Base-by-base conservation (phyloP, 345 rosid genomes). In the Pistacia integerrima region DNA sequence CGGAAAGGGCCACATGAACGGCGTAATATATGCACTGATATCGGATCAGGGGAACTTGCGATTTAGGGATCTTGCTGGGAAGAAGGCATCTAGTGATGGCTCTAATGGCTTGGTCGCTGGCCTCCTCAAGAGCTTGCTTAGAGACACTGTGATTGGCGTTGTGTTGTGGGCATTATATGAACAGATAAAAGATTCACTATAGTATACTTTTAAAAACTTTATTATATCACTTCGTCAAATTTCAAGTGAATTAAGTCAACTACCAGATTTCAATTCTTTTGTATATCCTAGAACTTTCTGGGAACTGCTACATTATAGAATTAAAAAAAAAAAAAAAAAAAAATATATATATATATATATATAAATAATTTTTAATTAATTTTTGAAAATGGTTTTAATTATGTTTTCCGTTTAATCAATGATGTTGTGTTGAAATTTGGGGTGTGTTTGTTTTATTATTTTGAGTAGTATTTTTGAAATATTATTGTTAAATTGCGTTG, bases 1-100 rank as follows among this genome's bases (percentile, higher is more conserved):
- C 0, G 99, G 99, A 46, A 92, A 84, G 74, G 94, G 98, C 52
- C 99, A 93, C 76, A 86, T 93, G 94, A 95, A 90, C 8, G 96
- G 98, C 10, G 93, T 95, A 66, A 85, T 93, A 63, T 91, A 91
- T 51, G 88, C 99, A 5, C 75, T 95, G 36, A 79, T 90, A 6
- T 91, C 98, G 0, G 96, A 95, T 67, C 87, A 73, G 48, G 96
- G 98, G 11, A 81, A 92, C 78, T 81, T 93, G 79, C 79, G 97
- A 83, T 93, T 88, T 74, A 78, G 88, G 7, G 98, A 90, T 82
- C 83, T 95, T 59, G 87, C 86, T 0, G 99, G 99, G 36, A 83
- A 84, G 81, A 80, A 81, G 64, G 30, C 82, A 17, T 35, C 64
- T 9, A 61, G 71, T 3, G 71, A 74, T 58, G 78, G 63, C n/a